Base-by-base conservation (phyloP, 331 rosid genomes). In the Dryas integrifolia region DNA sequence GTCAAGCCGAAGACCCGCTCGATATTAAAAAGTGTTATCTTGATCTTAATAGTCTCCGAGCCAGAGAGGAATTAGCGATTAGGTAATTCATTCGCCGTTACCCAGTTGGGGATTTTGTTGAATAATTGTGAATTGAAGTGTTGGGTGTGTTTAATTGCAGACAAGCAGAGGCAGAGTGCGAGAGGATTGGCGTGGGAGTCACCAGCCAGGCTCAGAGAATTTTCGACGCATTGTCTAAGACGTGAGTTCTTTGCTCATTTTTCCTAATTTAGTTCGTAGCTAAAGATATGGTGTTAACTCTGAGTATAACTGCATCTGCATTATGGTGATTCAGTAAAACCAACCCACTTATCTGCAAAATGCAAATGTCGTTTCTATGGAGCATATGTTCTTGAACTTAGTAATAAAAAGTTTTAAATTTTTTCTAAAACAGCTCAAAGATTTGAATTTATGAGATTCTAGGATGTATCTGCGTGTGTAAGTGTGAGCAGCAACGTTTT, bases 131-230 rank as follows among this genome's bases (percentile, higher is more conserved):
- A 16, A 43, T 66, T 2, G 30, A 53, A 9, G 47, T 44, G 38
- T 50, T 67, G 39, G 4, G 15, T 21, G 16, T 58, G 73, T 14
- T 80, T 41, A 18, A 38, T 85, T 81, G 59, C 66, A 95, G 99
- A 60, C 96, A 89, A 77, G 99, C 97, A 0, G 99, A 88, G 80
- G 72, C 85, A 0, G 99, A 92, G 35, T 94, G 85, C 57, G 99
- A 95, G 88, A 87, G 97, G 84, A 88, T 92, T 14, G 99, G 99
- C 9, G 96, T 92, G 12, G 97, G 97, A 75, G 99, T 95, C 62
- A 88, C 96, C 68, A 70, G 65, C 51, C 92, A 95, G 76, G 99
- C 98, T 2, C 99, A 95, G 83, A 83, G 81, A 83, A 89, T 95
- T 72, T 95, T 95, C 67, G 91, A 95, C 70, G 96, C 99, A 49